A percentile compares a stretch with the other conserved stretches of the same genome.
Conservation (phyloP, 805 yeast species). For the Metschnikowia similis region DNA sequence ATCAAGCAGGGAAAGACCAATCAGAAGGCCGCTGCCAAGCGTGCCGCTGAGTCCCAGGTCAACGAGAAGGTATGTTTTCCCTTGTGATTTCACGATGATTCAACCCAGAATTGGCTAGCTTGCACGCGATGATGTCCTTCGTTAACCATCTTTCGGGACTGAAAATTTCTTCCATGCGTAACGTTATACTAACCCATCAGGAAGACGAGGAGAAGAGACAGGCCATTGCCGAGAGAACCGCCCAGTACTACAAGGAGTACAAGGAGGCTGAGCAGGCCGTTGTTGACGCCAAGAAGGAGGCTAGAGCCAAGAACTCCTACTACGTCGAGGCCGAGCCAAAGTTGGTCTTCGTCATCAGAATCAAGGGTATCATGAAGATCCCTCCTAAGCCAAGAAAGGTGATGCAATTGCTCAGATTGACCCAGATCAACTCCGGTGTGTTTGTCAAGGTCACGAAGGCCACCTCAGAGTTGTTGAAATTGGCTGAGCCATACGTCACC, state of each 20-base stretch:
- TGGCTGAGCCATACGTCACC: conserved; percentile 95
- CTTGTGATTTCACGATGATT: conserved; percentile 46
- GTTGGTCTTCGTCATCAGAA: conserved; percentile 94
- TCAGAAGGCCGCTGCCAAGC: conserved; percentile 70
- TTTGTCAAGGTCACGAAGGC: conserved; percentile 95
- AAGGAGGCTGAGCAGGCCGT: conserved; percentile 85
- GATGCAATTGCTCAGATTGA: conserved; percentile 86
- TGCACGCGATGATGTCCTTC: conserved; percentile 64
- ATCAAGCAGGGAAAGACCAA: conserved; percentile 77
- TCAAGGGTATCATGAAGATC: conserved; percentile 98
- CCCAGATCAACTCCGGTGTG: conserved; percentile 92
- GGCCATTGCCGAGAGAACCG: conserved; percentile 87
- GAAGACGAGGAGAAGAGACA: conserved; percentile 50
- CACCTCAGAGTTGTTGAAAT: conserved; percentile 84
- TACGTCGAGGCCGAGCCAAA: conserved; percentile 93
- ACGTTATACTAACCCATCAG: conserved; percentile 21
- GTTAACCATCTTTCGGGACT: conserved; percentile 89
- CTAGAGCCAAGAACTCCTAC: conserved; percentile 90
- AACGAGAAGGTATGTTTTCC: conserved; percentile 71
- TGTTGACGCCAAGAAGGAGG: conserved; percentile 84
- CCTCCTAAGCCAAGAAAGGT: conserved; percentile 99
- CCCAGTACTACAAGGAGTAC: conserved; percentile 95
- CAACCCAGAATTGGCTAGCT: conserved; percentile 58
- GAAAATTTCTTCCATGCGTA: conserved; percentile 31
- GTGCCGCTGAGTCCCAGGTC: conserved; percentile 75